Conservation (phyloP, 306 rosid genomes). For the Styphnolobium japonicum region DNA sequence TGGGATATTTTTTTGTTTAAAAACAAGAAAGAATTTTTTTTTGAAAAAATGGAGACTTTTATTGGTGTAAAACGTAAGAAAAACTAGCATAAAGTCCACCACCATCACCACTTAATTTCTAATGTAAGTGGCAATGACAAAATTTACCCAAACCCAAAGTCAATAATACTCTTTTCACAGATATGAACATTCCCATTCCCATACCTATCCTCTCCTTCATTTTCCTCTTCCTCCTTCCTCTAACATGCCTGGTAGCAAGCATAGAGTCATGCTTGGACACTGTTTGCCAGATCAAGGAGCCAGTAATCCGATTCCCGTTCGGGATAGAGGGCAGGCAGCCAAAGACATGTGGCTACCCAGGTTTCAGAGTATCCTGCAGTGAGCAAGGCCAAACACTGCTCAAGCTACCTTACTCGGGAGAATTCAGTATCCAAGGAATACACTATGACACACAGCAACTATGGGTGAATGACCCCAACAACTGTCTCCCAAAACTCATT, state of each 20-base stretch:
- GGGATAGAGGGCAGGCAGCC: constrained; percentile 30
- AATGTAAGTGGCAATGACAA: not conserved
- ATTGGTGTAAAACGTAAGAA: too few relatives aligned
- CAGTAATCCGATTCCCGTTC: constrained; percentile 60
- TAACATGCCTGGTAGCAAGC: constrained; percentile 7
- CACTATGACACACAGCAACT: constrained; percentile 60
- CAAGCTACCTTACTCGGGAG: constrained; percentile 43
- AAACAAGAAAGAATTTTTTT: not conserved
- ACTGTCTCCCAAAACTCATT: constrained; percentile 59
- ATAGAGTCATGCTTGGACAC: constrained; percentile 40
- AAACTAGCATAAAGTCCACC: not conserved
- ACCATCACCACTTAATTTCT: not conserved
- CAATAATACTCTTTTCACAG: not conserved
- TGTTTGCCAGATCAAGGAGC: constrained; percentile 31
- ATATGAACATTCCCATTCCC: constrained; percentile 38
- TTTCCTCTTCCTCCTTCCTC: constrained; percentile 22
- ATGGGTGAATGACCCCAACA: constrained; percentile 63
- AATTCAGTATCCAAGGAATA: constrained; percentile 48
- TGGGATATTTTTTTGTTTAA: not conserved
- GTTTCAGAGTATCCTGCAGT: constrained; percentile 53
- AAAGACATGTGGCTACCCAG: constrained; percentile 54
- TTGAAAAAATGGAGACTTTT: not conserved
- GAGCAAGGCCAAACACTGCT: constrained; percentile 39
- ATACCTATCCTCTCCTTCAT: constrained; percentile 2
- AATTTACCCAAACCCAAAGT: not conserved